Percentiles rank a stretch among this genome's conserved stretches.
phyloP scores from a whole-genome alignment of 306 rosid species.

The Acacia melanoxylon region DNA sequence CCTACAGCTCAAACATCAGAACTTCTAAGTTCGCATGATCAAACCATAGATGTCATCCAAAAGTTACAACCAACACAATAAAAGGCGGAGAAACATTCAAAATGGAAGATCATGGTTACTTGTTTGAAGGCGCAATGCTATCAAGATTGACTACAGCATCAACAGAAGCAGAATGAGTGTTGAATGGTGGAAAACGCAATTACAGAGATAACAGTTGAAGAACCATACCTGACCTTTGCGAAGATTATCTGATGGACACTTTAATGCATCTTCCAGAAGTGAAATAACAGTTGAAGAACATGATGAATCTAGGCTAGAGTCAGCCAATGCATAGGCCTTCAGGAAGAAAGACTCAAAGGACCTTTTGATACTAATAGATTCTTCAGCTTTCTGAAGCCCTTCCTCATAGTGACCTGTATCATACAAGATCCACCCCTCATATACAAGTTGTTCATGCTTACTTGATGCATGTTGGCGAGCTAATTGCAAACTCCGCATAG shows the following conservation, averaged over 20 bases:
- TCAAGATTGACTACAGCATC: too few relatives aligned
- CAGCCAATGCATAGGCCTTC: slow-evolving; percentile 92
- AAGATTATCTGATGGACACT: slow-evolving; percentile 89
- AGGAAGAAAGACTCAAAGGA: slow-evolving; percentile 93
- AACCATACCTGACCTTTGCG: slow-evolving; percentile 93
- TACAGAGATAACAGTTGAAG: not conserved
- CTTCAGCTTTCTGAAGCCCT: slow-evolving; percentile 89
- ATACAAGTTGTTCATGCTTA: slow-evolving; percentile 79
- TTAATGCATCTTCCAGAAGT: slow-evolving; percentile 86
- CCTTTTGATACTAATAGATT: slow-evolving; percentile 77
- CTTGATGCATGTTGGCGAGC: slow-evolving; percentile 89
- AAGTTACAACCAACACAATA: slow-evolving; percentile 13
- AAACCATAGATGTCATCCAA: not conserved
- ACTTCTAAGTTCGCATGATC: too few relatives aligned
- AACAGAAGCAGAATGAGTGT: too few relatives aligned
- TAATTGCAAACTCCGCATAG: slow-evolving; percentile 87
- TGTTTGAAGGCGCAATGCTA: too few relatives aligned
- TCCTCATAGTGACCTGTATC: slow-evolving; percentile 92
- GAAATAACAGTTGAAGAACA: slow-evolving; percentile 78
- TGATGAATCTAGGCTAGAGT: slow-evolving; percentile 73
- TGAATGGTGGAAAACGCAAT: too few relatives aligned
- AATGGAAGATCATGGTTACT: too few relatives aligned
- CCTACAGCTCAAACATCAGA: slow-evolving; percentile 23
- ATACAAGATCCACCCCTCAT: slow-evolving; percentile 93
- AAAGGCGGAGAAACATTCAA: slow-evolving; percentile 1